phyloP scores from a whole-genome alignment of 352 stramenopile species.

The Pythium phragmitis region DNA sequence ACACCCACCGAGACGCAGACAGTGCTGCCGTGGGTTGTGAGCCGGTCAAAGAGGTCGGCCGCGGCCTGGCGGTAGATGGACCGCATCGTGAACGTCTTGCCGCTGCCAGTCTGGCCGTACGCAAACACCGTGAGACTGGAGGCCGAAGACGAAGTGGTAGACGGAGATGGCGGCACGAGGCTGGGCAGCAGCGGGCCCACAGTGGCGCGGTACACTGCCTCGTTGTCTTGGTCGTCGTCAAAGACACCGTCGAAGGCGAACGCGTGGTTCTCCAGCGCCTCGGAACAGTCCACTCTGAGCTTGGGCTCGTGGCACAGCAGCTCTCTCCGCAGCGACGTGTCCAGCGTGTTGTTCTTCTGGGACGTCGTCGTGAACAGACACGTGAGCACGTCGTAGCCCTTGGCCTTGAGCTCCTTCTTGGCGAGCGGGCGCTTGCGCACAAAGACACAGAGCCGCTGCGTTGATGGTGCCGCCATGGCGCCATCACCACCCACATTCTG shows the following conservation, averaged over 20 bases:
- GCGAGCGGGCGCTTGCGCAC: conserved; percentile 66
- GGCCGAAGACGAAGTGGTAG: conserved; percentile 14
- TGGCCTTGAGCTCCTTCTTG: conserved; percentile 65
- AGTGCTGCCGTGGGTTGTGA: conserved; percentile 20
- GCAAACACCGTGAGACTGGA: conserved; percentile 92
- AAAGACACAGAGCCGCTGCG: conserved; percentile 53
- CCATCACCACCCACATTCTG: neutral
- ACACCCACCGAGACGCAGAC: conserved; percentile 70
- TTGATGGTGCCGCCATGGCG: neutral
- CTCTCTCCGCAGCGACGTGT: conserved; percentile 30
- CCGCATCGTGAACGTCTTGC: conserved; percentile 95
- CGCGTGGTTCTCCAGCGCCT: conserved; percentile 65
- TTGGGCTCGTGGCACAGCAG: conserved; percentile 76
- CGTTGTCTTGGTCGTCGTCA: conserved; percentile 88
- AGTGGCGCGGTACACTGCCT: conserved; percentile 86
- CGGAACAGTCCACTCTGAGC: conserved; percentile 67
- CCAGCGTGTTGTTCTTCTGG: neutral
- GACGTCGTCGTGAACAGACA: conserved; percentile 31
- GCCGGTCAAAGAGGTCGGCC: conserved; percentile 53
- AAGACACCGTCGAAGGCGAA: conserved; percentile 89
- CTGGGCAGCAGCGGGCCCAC: conserved; percentile 60
- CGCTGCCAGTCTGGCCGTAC: conserved; percentile 96
- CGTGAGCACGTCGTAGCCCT: conserved; percentile 66
- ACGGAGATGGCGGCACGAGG: conserved; percentile 25
- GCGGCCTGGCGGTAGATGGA: conserved; percentile 65